Base-by-base conservation (phyloP, 2,329 filamentous ascomycete genomes). In the Botryotinia narcissicola region DNA sequence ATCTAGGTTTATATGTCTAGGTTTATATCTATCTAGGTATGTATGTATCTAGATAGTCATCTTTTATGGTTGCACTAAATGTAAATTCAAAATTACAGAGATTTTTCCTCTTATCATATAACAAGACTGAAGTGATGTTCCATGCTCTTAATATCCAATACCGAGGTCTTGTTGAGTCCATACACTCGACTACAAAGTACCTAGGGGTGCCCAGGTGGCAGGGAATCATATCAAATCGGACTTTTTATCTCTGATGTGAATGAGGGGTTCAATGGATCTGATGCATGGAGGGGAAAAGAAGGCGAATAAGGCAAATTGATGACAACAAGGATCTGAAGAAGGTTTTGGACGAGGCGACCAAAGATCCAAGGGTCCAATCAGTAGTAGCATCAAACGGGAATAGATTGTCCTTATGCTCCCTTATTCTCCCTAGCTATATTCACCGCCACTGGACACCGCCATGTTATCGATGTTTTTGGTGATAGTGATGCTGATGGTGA, bases 361-460 rank as follows among this genome's bases (percentile, higher is more conserved):
- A 29, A 46, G 18, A 9, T 3, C 25, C 29, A 51, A 66, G 44
- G 63, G 44, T 48, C n/a, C n/a, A 44, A 29, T 20, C 37, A 44
- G 44, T 3, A 35, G 29, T 32, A 16, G 32, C 48, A 16, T 54
- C 48, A 48, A n/a, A 66, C n/a, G 46, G 63, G 32, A 48, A 44
- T 25, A 32, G n/a, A 22, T 61, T 35, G 40, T 20, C 20, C 32
- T 32, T 25, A 37, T 44, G 32, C n/a, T 63, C n/a, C n/a, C 29
- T 18, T 14, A 61, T 44, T 44, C n/a, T 44, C 29, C n/a, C 29
- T 20, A 32, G 29, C 62, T n/a, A 37, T 51, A 66, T 66, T 37
- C 63, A 66, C 63, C 63, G 63, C 63, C 44, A 57, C 51, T 29
- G 63, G 46, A 46, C 63, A 66, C 63, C 63, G 63, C 44, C 7